Percentiles rank a stretch among this genome's conserved stretches.
These are phyloP conservation scores for Calonectria pteridis DNA, from an alignment of 2,329 filamentous ascomycete genomes.

Conservation along the genomic window DNA sequence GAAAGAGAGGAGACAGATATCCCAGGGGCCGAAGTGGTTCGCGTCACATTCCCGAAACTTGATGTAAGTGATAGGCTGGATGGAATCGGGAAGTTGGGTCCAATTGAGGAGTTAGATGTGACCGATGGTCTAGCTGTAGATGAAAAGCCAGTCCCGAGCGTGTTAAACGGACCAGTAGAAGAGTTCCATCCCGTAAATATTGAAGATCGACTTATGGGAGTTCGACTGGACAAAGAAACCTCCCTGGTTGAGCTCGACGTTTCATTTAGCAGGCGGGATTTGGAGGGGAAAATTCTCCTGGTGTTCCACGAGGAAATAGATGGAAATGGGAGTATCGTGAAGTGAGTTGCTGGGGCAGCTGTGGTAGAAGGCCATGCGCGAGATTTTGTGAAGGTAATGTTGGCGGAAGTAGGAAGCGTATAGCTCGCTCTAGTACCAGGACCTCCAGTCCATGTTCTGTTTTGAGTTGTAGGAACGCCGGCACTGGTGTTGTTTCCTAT, in stretches of 20 bases:
- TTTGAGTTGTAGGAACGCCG: neutral
- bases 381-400: neutral
- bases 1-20: neutral
- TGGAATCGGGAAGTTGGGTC: neutral
- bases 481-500: neutral
- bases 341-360: neutral
- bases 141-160: neutral
- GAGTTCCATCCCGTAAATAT: slow-evolving; percentile 13
- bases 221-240: neutral
- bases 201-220: neutral
- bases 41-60: no score
- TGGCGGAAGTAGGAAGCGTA: neutral
- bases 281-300: neutral
- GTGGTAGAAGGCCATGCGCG: neutral
- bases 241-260: neutral
- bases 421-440: neutral
- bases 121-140: neutral
- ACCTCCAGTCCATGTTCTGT: neutral
- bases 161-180: neutral
- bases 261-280: neutral
- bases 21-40: neutral
- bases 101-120: neutral
- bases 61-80: no score
- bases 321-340: neutral
- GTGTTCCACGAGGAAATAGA: neutral